These are phyloP conservation scores for Hippophae gyantsensis DNA, from an alignment of 306 rosid genomes.

Conservation along the genomic window DNA sequence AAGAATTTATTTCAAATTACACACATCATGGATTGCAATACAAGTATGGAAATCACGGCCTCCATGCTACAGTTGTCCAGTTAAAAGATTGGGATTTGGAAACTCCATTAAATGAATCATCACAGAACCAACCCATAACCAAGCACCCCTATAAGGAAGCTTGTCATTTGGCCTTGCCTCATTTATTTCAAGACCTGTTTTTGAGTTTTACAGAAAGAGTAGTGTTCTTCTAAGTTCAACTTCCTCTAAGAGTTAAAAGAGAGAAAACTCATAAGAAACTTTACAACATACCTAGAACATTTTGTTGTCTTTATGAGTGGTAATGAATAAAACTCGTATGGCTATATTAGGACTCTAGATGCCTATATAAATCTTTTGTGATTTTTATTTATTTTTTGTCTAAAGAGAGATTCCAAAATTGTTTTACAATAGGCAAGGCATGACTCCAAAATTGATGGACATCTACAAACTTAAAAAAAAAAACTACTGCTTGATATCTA, in stretches of 20 bases:
- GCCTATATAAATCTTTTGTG: too few relatives aligned
- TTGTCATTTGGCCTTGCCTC: slow-evolving; percentile 93
- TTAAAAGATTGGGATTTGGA: slow-evolving; percentile 84
- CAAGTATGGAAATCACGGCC: slow-evolving; percentile 91
- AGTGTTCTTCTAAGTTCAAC: background rate
- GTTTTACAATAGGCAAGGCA: too few relatives aligned
- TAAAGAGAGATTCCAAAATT: too few relatives aligned
- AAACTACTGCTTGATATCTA: too few relatives aligned
- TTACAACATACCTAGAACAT: slow-evolving; percentile 1
- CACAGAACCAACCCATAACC: slow-evolving; percentile 96
- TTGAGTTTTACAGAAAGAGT: background rate
- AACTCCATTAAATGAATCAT: slow-evolving; percentile 98
- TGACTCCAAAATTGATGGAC: too few relatives aligned
- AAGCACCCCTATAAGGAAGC: slow-evolving; percentile 94
- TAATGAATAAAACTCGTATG: too few relatives aligned
- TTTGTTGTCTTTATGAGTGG: too few relatives aligned
- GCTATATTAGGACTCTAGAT: too few relatives aligned
- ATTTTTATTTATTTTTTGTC: too few relatives aligned
- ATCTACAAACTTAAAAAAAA: too few relatives aligned
- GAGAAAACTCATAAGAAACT: slow-evolving; percentile 1
- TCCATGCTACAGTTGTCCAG: slow-evolving; percentile 77
- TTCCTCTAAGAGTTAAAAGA: background rate
- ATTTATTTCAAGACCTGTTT: slow-evolving; percentile 67
- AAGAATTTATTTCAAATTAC: slow-evolving; percentile 70
- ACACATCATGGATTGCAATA: slow-evolving; percentile 61